Conservation (phyloP, 2,329 filamentous ascomycete species). For the Fusarium albidum region DNA sequence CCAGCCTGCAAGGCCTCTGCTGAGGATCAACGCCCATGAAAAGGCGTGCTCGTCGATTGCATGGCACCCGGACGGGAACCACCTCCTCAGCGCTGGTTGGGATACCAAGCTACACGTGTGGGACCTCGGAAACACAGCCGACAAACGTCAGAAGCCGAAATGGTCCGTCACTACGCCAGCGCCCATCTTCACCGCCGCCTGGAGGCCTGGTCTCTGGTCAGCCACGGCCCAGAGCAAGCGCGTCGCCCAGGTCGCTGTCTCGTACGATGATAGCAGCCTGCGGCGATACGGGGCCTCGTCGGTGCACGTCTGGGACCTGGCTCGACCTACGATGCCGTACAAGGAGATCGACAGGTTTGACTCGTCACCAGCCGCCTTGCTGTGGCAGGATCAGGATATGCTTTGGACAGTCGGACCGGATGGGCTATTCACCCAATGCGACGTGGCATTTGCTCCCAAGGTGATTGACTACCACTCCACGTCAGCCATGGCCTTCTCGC, state of each 20-base stretch:
- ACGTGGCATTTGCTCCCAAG: conserved; percentile 70
- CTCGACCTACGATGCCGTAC: conserved; percentile 71
- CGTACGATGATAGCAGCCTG: conserved; percentile 65
- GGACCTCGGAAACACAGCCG: conserved; percentile 67
- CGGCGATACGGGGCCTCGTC: conserved; percentile 64
- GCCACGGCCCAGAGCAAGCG: conserved; percentile 67
- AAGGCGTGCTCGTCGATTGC: conserved; percentile 67
- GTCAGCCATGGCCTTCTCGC: conserved; percentile 68
- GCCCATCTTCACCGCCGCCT: conserved; percentile 65
- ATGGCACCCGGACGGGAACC: conserved; percentile 75
- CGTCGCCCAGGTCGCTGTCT: conserved; percentile 68
- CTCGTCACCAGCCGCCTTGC: conserved; percentile 62
- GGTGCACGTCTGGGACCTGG: conserved; percentile 75
- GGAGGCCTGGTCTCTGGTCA: conserved; percentile 73
- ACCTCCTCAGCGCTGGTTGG: conserved; percentile 69
- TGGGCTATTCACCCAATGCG: conserved; percentile 69
- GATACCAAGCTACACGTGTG: conserved; percentile 71
- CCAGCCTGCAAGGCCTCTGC: conserved; percentile 59
- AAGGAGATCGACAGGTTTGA: conserved; percentile 71
- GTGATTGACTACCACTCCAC: conserved; percentile 69
- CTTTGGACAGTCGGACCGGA: conserved; percentile 73
- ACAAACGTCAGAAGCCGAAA: conserved; percentile 71
- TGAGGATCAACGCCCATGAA: conserved; percentile 69
- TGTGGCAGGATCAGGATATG: conserved; percentile 72
- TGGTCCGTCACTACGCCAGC: conserved; percentile 69